Percentiles rank a stretch among this genome's conserved stretches.
Evolutionary conservation across 2,329 filamentous ascomycete genomes (phyloP).

Genomic region (Plenodomus biglobosus): DNA sequence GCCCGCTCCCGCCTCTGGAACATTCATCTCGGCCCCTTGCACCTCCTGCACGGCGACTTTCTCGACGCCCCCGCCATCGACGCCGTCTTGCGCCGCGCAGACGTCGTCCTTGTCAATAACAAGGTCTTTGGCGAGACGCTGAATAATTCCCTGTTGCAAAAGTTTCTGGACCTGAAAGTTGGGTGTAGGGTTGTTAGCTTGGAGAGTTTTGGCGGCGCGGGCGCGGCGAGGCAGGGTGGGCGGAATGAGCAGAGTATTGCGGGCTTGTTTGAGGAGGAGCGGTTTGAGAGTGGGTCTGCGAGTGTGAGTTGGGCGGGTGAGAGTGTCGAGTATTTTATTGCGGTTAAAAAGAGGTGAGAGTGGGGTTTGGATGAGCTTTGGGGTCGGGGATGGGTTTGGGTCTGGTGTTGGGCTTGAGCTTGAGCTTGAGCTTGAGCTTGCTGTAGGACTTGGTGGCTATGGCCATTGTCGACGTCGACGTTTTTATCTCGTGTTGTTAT

Average conservation of each 20-base stretch:
- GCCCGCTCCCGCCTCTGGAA: slow-evolving; percentile 91
- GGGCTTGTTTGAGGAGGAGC: slow-evolving; percentile 76
- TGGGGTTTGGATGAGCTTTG: not conserved
- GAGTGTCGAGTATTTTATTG: slow-evolving; percentile 84
- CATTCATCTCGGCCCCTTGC: slow-evolving; percentile 71
- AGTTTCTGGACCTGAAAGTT: slow-evolving; percentile 90
- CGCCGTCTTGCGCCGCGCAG: slow-evolving; percentile 75
- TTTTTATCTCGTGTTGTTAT: too few species aligned
- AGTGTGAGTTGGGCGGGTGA: slow-evolving; percentile 89
- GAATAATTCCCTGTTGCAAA: slow-evolving; percentile 80
- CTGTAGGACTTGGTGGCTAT: too few species aligned
- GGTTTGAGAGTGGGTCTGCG: slow-evolving; percentile 67
- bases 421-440: too few species aligned
- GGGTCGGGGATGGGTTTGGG: not conserved
- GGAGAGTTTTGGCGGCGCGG: slow-evolving; percentile 77
- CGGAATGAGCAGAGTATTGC: slow-evolving; percentile 78
- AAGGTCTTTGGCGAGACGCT: slow-evolving; percentile 89
- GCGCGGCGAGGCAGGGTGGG: slow-evolving; percentile 63
- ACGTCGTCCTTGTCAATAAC: slow-evolving; percentile 98
- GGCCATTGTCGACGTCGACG: too few species aligned
- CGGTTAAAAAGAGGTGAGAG: slow-evolving; percentile 54
- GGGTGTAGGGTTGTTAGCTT: slow-evolving; percentile 89
- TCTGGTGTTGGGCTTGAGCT: too few species aligned
- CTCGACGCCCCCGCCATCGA: slow-evolving; percentile 70
- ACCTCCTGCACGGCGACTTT: slow-evolving; percentile 82